Conservation (phyloP, 179 eudicot genomes). For the Spinacia oleracea region DNA sequence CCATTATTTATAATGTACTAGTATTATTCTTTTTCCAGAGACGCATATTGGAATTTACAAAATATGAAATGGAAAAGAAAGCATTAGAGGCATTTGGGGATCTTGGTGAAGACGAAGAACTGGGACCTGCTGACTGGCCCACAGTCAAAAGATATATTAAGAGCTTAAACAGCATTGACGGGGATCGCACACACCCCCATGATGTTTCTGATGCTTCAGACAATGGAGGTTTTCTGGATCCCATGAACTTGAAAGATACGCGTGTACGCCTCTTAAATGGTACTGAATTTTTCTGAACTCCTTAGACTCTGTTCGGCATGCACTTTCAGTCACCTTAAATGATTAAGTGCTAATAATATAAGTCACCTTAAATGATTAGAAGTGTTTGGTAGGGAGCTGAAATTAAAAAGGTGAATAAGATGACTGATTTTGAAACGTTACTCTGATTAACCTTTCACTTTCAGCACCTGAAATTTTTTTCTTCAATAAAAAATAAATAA, state of each 20-base stretch:
- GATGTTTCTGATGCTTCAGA: slow-evolving; percentile 46
- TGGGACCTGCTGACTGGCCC: slow-evolving; percentile 96
- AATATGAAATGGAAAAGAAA: slow-evolving; percentile 80
- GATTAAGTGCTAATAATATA: too few relatives aligned
- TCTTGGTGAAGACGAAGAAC: slow-evolving; percentile 93
- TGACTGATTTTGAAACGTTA: too few relatives aligned
- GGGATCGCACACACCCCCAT: slow-evolving; percentile 73
- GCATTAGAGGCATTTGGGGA: slow-evolving; percentile 87
- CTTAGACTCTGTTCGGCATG: too few relatives aligned
- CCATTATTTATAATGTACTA: background rate
- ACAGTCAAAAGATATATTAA: slow-evolving; percentile 77
- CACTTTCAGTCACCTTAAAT: too few relatives aligned
- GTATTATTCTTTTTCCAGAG: slow-evolving; percentile 46
- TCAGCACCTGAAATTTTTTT: too few relatives aligned
- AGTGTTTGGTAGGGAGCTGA: too few relatives aligned
- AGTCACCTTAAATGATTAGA: too few relatives aligned
- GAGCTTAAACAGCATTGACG: slow-evolving; percentile 62
- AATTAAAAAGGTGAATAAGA: too few relatives aligned
- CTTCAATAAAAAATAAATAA: too few relatives aligned
- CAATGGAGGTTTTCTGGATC: slow-evolving; percentile 41
- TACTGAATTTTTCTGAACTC: slow-evolving; percentile 24
- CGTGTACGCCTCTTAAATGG: slow-evolving; percentile 85
- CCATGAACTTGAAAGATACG: slow-evolving; percentile 71
- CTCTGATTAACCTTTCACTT: too few relatives aligned
- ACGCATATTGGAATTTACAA: slow-evolving; percentile 83